Evolutionary conservation across 108 stramenopile species (phyloP).

Genomic region (Fistulifera solaris): DNA sequence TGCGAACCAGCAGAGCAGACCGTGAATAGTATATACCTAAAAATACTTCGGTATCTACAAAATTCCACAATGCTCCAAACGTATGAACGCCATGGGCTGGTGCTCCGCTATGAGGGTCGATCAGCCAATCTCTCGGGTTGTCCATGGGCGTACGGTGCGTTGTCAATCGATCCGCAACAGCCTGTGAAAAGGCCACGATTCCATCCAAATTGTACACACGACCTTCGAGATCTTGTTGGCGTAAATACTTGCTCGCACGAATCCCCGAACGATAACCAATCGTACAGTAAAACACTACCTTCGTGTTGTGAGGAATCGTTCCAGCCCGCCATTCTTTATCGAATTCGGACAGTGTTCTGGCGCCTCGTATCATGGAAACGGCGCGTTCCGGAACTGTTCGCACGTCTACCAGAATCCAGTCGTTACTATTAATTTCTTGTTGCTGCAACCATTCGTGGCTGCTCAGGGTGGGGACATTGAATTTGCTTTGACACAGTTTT

Average conservation of each 20-base stretch:
- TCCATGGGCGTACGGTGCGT: too few relatives aligned
- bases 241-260: constrained; percentile 17
- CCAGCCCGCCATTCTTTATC: constrained; percentile 9
- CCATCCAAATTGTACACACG: constrained; percentile 18
- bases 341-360: constrained; percentile 32
- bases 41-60: too few relatives aligned
- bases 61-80: too few relatives aligned
- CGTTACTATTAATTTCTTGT: too few relatives aligned
- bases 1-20: too few relatives aligned
- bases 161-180: constrained; percentile 5
- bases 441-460: too few relatives aligned
- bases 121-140: too few relatives aligned
- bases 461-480: too few relatives aligned
- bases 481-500: too few relatives aligned
- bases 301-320: constrained; percentile 1
- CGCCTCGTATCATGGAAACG: constrained; percentile 39
- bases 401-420: constrained; percentile 20
- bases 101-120: too few relatives aligned
- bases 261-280: constrained; percentile 57
- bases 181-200: constrained; percentile 21
- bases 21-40: too few relatives aligned
- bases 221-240: constrained; percentile 1
- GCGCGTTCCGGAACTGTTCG: constrained; percentile 16
- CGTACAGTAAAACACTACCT: constrained; percentile 46
- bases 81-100: too few relatives aligned